Conservation (phyloP, 1,139 yeast species). For the Hansenula anomala region DNA sequence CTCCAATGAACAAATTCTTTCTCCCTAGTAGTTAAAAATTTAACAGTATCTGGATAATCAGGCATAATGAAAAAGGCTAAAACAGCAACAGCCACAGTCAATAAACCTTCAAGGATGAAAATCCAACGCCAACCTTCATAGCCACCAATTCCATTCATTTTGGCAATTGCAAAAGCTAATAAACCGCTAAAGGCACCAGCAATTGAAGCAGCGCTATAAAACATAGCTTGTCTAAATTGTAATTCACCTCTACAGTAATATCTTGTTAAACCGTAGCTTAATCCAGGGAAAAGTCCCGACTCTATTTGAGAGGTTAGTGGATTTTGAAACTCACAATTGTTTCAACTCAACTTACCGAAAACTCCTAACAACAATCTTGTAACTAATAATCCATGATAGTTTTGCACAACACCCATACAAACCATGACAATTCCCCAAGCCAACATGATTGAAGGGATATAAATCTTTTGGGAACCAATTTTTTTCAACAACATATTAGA, state of each 20-base stretch:
- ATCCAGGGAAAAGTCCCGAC: slow-evolving; percentile 53
- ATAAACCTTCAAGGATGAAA: slow-evolving; percentile 50
- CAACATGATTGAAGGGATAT: slow-evolving; percentile 44
- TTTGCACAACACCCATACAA: slow-evolving; percentile 37
- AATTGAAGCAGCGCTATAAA: slow-evolving; percentile 45
- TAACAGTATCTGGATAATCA: slow-evolving; percentile 43
- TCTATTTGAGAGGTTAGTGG: too few relatives aligned
- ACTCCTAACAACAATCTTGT: slow-evolving; percentile 50
- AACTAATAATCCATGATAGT: slow-evolving; percentile 39
- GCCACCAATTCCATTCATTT: slow-evolving; percentile 32
- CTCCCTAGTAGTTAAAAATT: slow-evolving; percentile 44
- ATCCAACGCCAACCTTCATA: slow-evolving; percentile 55
- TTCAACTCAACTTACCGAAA: too few relatives aligned
- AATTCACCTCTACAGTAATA: slow-evolving; percentile 46
- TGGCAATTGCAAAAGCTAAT: slow-evolving; percentile 34
- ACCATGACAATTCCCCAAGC: slow-evolving; percentile 47
- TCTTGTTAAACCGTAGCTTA: slow-evolving; percentile 35
- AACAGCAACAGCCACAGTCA: slow-evolving; percentile 45
- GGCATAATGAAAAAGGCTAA: slow-evolving; percentile 44
- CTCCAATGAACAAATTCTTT: slow-evolving; percentile 40
- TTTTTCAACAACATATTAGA: slow-evolving; percentile 37
- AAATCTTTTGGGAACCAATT: slow-evolving; percentile 36
- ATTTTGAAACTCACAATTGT: too few relatives aligned
- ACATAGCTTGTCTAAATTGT: slow-evolving; percentile 42
- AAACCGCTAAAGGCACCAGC: slow-evolving; percentile 51